These are phyloP conservation scores for Exophiala viscosa DNA, from an alignment of 2,329 filamentous ascomycete genomes.

Conservation along the genomic window DNA sequence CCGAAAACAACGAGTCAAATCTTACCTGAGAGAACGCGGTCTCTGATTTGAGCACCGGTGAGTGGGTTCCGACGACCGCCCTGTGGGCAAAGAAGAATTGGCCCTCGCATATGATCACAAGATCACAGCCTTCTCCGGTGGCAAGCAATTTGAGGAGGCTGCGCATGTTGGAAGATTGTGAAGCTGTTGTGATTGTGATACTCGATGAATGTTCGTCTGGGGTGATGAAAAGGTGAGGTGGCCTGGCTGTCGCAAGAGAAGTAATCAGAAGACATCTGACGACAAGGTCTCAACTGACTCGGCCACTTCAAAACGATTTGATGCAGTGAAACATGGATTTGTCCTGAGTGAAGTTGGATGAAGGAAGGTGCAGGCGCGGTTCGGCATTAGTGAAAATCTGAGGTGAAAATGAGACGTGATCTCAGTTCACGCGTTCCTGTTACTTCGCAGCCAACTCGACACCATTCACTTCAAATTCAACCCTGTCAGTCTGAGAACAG, in stretches of 20 bases:
- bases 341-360: no score
- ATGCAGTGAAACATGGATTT: no score
- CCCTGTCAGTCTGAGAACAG: conserved; percentile 37
- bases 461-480: background rate
- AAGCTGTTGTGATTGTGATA: background rate
- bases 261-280: no score
- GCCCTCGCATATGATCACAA: conserved; percentile 13
- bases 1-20: background rate
- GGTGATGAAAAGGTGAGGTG: no score
- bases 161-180: background rate
- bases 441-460: no score
- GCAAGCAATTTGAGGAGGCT: conserved; percentile 1
- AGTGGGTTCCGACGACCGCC: conserved; percentile 3
- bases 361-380: no score
- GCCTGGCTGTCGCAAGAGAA: no score
- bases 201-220: background rate
- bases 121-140: conserved; percentile 1
- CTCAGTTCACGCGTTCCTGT: no score
- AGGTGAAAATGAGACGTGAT: background rate
- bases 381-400: no score
- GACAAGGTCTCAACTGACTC: no score
- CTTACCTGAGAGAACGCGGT: conserved; percentile 3
- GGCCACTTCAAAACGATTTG: no score
- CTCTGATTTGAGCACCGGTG: background rate
- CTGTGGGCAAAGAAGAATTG: conserved; percentile 14